Conservation (phyloP, 306 rosid genomes). For the Phaseolus lunatus region DNA sequence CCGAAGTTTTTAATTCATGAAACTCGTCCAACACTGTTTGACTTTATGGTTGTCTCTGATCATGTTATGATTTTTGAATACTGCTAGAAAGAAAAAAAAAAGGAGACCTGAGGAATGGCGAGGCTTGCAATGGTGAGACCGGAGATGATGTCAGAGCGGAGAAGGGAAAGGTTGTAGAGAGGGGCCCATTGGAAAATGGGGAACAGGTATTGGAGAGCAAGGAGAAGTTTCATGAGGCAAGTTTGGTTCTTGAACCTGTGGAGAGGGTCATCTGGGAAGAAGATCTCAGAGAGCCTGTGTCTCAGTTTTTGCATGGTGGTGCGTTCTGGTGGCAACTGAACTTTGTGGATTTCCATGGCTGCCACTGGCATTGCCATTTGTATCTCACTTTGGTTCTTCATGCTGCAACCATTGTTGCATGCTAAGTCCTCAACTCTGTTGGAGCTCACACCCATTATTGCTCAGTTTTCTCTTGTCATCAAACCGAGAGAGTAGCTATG, state of each 20-base stretch:
- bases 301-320: conserved; percentile 72
- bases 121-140: conserved; percentile 99
- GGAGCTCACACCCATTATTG: conserved; percentile 73
- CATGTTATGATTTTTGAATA: not conserved
- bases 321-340: conserved; percentile 68
- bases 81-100: not conserved
- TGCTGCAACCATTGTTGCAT: conserved; percentile 48
- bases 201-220: conserved; percentile 74
- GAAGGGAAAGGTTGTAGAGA: conserved; percentile 55
- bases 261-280: conserved; percentile 92
- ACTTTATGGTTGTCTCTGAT: not conserved
- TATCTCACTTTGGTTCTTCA: conserved; percentile 55
- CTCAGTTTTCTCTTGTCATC: conserved; percentile 24
- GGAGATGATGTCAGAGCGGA: conserved; percentile 76
- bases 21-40: not conserved
- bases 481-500: conserved; percentile 22
- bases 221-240: conserved; percentile 53
- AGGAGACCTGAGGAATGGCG: conserved; percentile 85
- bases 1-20: not conserved
- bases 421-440: conserved; percentile 72
- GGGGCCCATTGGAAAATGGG: conserved; percentile 96
- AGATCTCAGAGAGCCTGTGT: conserved; percentile 73
- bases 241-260: conserved; percentile 74
- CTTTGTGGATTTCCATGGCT: conserved; percentile 65
- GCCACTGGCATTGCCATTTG: conserved; percentile 59